Evolutionary conservation across 2,329 filamentous ascomycete species (phyloP).

Genomic region (Fusarium foetens): DNA sequence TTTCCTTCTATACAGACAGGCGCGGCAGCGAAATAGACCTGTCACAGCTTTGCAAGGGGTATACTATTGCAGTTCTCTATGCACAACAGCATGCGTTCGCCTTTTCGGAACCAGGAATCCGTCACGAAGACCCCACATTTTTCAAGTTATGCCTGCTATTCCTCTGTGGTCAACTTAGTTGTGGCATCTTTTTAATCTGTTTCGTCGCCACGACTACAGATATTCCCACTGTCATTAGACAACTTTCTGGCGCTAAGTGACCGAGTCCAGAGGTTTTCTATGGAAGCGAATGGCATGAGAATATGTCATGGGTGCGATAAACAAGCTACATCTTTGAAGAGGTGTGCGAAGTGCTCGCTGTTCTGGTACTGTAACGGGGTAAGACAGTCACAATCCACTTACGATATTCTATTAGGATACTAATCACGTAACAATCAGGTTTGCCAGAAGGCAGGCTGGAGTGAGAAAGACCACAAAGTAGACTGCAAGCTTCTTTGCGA

Average conservation of each 20-base stretch:
- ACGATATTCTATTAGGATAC: fast-evolving
- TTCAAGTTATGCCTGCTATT: background rate
- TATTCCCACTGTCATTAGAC: background rate
- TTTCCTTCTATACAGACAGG: background rate
- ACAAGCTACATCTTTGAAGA: background rate
- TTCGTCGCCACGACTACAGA: background rate
- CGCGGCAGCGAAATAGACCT: background rate
- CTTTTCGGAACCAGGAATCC: background rate
- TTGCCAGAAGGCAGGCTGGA: background rate
- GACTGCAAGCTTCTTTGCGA: background rate
- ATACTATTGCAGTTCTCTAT: background rate
- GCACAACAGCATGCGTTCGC: background rate
- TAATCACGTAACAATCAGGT: background rate
- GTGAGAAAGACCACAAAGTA: background rate
- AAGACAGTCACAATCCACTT: background rate
- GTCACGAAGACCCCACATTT: background rate
- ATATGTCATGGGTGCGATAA: background rate
- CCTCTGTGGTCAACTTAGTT: fast-evolving
- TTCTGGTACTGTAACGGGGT: background rate
- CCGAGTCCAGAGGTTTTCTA: background rate
- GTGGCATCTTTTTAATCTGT: background rate
- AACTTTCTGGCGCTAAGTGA: background rate
- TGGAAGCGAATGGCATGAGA: background rate
- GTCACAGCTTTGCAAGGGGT: background rate
- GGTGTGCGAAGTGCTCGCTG: background rate